Evolutionary conservation across 2,329 filamentous ascomycete genomes (phyloP), one percentile per base, ranked within the genome.

Genomic region (Aureobasidium melanogenum): DNA sequence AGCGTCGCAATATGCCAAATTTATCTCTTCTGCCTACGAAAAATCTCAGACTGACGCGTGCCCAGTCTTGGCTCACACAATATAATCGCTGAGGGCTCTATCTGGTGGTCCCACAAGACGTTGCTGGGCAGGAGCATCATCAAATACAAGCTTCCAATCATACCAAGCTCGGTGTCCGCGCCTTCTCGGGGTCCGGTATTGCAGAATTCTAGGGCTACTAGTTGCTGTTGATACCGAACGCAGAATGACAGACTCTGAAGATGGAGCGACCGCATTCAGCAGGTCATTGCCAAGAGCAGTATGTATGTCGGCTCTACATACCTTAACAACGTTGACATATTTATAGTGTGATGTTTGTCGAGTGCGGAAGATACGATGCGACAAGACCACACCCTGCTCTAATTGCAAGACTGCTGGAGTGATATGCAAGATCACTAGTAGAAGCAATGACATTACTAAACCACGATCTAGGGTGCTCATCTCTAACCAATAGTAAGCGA

Each of bases 401-500:
- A 58, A 62, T 19, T 64, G 63, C 17, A 50, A 56, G 14, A 47
- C 48, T 30, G 56, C 55, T 24, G 50, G 51, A 26, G 36, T 58
- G 3, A 32, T n/a, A 34, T 64, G 63, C 44, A 61, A 61, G n/a
- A 64, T 61, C 28, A 60, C 60, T 6, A 60, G 39, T 14, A 43
- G 46, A 15, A 57, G 34, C 12, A 57, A 57, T 38, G 54, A 55
- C 9, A 50, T 46, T 14, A 51, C 32, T 19, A 58, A 62, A 36
- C 43, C 47, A n/a, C 44, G 58, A 54, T 28, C 55, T 14, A 56
- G 63, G 48, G 63, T 64, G 15, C 50, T 60, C 38, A 60, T 64
- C 10, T 62, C 63, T 7, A 63, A 55, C 34, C 55, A 64, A 54
- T 64, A 64, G 63, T 64, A 19, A 39, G 60, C 30, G 15, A 24